Base-by-base conservation (phyloP, 2,329 filamentous ascomycete species). In the Pyrenophora tritici-repentis region DNA sequence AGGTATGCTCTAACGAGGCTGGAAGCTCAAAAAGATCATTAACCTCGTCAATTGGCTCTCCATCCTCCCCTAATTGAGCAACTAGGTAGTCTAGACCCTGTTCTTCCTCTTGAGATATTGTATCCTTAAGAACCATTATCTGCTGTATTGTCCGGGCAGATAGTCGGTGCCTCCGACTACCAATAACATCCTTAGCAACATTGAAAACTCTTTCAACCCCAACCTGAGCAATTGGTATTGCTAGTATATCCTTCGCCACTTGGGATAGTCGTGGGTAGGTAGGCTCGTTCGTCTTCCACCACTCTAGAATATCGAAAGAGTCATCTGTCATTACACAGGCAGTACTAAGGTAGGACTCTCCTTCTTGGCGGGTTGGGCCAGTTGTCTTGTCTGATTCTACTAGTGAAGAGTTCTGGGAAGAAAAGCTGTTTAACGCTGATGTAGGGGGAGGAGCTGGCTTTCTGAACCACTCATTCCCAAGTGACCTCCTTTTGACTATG, bases 181-280 rank as follows among this genome's bases (percentile, higher is more conserved):
- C 20, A 44, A 44, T 44, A 9, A 36, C 13, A 16, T 44, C n/a
- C 9, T 26, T 44, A 29, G 33, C n/a, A n/a, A 44, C 18, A 44
- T 44, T 44, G 20, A 36, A 44, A 7, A 44, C 32, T 17, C 10
- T 5, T n/a, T 44, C 12, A 29, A 44, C 13, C 6, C 33, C 8
- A 26, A 36, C 20, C 8, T 17, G 4, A 7, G 20, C n/a, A n/a
- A 44, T 44, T 18, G 2, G 20, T 10, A 44, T 29, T 17, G 13
- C 12, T 18, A 44, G 9, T 3, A 44, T 36, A 36, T 44, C 13
- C 4, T 44, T 44, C 18, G 12, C 2, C 16, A 44, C n/a, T 13
- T 44, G 18, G 31, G 32, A 13, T 12, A 44, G 14, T 2, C 26
- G n/a, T n/a, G n/a, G 8, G 16, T 44, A 44, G 22, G 31, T 16